Evolutionary conservation across 192 early-diverging fungal species (phyloP), one percentile per base, ranked within the genome.

Genomic region (Rhizophagus sp.): DNA sequence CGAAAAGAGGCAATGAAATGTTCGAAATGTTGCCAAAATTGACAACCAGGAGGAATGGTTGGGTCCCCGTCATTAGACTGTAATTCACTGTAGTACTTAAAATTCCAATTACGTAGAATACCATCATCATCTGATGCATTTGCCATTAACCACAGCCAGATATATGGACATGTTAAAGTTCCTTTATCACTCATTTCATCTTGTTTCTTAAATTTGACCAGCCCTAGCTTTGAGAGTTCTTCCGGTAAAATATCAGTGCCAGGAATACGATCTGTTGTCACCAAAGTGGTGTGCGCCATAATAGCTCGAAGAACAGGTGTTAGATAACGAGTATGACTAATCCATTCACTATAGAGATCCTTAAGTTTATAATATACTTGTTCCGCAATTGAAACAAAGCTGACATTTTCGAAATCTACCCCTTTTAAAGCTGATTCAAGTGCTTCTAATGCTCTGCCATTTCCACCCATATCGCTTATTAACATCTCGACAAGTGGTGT

Each of bases 1-100:
- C 80, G 76, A 81, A 81, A 79, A 64, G 64, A 72, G 6, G 80
- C 83, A 70, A 80, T 70, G 49, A 81, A 84, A 39, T 84, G 66
- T 81, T 84, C 78, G 64, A 84, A 84, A 63, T 84, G 78, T 76
- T 84, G 73, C 83, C 83, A 84, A 62, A 79, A 84, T 70, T 82
- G 78, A 66, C 67, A 76, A 36, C 74, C 74, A 19, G 77, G 80
- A 27, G 77, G 83, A 71, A 74, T 80, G 69, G 75, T 81, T 75
- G 76, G 76, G 52, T 84, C 80, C 39, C 15, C 62, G 39, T 81
- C 63, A 34, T 3, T 3, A 70, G 73, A 66, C 69, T 67, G 66
- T 78, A 62, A 17, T 80, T 75, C 61, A 57, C 79, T 74, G 33
- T 66, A 44, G 41, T 79, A 81, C 65, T 73, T 64, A 57, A 57